Base-by-base conservation (phyloP, 257 asterid genomes). In the Primulina tabacum region DNA sequence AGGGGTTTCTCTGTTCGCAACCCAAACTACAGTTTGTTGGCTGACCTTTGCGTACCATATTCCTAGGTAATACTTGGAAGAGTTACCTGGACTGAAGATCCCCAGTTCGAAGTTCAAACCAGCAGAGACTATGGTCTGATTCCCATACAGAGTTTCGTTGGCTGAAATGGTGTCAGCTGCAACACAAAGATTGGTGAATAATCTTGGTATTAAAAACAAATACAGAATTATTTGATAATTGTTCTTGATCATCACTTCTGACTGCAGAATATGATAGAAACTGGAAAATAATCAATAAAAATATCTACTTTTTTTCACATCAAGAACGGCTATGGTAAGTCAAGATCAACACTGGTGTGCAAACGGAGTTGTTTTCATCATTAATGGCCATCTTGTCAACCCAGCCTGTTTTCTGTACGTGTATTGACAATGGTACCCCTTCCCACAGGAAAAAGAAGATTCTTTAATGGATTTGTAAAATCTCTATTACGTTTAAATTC, bases 1-100 rank as follows among this genome's bases (percentile, higher is more conserved):
- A 0, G 91, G 89, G 76, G 77, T 53, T 67, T 75, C 87, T 60
- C 92, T 78, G 76, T 85, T 85, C 11, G 95, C 95, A 4, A 85
- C 87, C 95, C 89, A 88, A 21, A 85, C 85, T 11, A 78, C 62
- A 70, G 87, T 81, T 47, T 3, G 73, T 29, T 9, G 5, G 50
- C 56, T 60, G 37, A 83, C 73, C 30, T 59, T 75, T n/a, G 50
- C 78, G 82, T 80, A 83, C 88, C 90, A 85, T 20, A 82, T 85
- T 69, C 87, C 87, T 67, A 85, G 74, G 71, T 85, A 78, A 73
- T 67, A 60, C 18, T 72, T 73, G 0, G 89, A 77, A 64, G 89
- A 78, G 28, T 56, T 80, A 74, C 89, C 85, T 58, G 84, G 85
- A 11, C 58, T 28, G 80, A 82, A 82, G 75, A 85, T 82, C 1